Evolutionary conservation across 345 rosid genomes (phyloP), one percentile per base, ranked within the genome.

Genomic region (Brassica nigra): DNA sequence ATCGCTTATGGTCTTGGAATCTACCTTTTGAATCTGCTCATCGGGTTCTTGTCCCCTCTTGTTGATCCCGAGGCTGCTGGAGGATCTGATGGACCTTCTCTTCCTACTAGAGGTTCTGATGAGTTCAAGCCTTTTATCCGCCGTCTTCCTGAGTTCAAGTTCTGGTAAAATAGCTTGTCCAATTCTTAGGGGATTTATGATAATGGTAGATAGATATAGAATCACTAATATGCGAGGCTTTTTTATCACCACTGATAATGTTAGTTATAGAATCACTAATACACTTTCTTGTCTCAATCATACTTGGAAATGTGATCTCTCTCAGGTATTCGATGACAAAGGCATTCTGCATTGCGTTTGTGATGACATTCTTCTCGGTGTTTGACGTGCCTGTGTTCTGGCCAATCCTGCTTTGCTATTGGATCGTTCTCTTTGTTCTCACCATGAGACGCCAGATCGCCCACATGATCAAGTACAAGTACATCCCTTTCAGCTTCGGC

Each of bases 111-210:
- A 83, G 95, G 94, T 69, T 95, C 99, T 54, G 98, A 95, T 79
- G 99, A 95, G 84, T 95, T 95, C 87, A 92, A 90, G 88, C 97
- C 97, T 1, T 95, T 92, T 79, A 91, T 95, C 80, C 95, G 97
- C 62, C 87, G 99, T 4, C 95, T 95, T 47, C 99, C 98, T 0
- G 98, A 95, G 90, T 95, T 95, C 78, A 95, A 95, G 83, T 92
- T 92, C 90, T 95, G 99, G 99, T 95, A 76, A 66, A 0, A 3
- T 55, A 23, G 5, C 33, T 4, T 59, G 42, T 65, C 1, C 1
- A n/a, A n/a, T 3, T 20, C 30, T 18, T 57, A 8, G 29, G 8
- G 29, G 62, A 4, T 55, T 55, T 55, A 11, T 57, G 29, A 57
- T 6, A 20, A 7, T 7, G 11, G 29, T 57, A 6, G 30, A 1